phyloP scores from a whole-genome alignment of 2,329 filamentous ascomycete species.

The Colletotrichum brevisporum region DNA sequence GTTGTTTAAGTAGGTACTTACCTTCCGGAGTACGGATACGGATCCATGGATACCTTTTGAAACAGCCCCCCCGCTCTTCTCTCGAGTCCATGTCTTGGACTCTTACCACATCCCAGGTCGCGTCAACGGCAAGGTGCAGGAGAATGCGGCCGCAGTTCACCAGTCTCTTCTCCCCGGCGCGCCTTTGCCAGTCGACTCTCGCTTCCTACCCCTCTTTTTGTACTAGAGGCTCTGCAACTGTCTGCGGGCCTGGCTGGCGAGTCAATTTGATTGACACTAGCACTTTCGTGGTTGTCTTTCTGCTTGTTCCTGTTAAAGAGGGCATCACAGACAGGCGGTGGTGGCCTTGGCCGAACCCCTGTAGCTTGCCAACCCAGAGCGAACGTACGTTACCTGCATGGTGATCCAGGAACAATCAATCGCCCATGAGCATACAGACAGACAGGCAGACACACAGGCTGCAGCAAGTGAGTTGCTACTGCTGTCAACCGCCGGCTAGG shows the following conservation, averaged over 20 bases:
- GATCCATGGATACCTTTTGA: slow-evolving; percentile 17
- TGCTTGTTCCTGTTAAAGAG: slow-evolving; percentile 13
- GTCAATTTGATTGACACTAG: slow-evolving; percentile 8
- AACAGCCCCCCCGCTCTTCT: slow-evolving; percentile 1
- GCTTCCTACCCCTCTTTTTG: slow-evolving; percentile 33
- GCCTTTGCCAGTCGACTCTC: slow-evolving; percentile 12
- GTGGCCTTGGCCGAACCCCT: background rate
- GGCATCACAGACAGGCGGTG: background rate
- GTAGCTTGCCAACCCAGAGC: slow-evolving; percentile 21
- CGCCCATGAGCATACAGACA: slow-evolving; percentile 3
- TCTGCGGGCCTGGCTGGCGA: slow-evolving; percentile 7
- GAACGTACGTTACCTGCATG: slow-evolving; percentile 29
- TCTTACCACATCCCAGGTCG: slow-evolving; percentile 17
- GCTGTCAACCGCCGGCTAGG: slow-evolving; percentile 2
- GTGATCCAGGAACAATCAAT: slow-evolving; percentile 21
- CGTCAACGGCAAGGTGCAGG: slow-evolving; percentile 24
- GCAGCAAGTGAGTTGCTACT: slow-evolving; percentile 23
- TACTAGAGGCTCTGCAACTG: slow-evolving; percentile 28
- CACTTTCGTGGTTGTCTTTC: slow-evolving; percentile 9
- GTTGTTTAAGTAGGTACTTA: too few species aligned
- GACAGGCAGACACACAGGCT: background rate
- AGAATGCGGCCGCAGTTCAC: slow-evolving; percentile 6
- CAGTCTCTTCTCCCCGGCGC: slow-evolving; percentile 6
- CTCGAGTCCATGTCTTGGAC: background rate
- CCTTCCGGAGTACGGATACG: too few species aligned